A percentile compares a stretch with the other conserved stretches of the same genome.
Conservation (phyloP, 352 stramenopile genomes). For the Globisporangium canariense region DNA sequence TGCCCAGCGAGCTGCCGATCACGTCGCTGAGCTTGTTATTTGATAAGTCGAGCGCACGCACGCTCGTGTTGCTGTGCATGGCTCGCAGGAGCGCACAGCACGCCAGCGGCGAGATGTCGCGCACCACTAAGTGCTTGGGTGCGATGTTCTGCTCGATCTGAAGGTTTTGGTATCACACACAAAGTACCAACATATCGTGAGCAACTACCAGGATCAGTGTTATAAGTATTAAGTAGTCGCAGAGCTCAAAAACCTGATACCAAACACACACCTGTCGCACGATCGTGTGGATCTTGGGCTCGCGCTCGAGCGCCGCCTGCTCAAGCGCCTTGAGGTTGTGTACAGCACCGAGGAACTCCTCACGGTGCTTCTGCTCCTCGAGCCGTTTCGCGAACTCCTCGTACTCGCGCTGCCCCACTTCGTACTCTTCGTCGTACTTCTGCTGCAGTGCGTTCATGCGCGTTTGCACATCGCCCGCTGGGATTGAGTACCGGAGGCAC, state of each 20-base stretch:
- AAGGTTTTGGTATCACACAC: not conserved
- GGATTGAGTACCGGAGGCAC: conserved; percentile 55
- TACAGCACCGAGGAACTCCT: conserved; percentile 43
- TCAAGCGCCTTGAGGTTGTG: conserved; percentile 36
- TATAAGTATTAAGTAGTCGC: not conserved
- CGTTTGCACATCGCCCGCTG: conserved; percentile 32
- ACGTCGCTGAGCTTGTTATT: conserved; percentile 53
- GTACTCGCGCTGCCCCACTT: conserved; percentile 29
- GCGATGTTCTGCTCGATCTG: conserved; percentile 52
- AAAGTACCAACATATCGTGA: not conserved
- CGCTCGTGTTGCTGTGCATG: conserved; percentile 56
- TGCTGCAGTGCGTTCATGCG: conserved; percentile 48
- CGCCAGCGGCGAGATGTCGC: conserved; percentile 39
- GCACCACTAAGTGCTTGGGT: conserved; percentile 44
- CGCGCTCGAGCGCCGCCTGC: conserved; percentile 29
- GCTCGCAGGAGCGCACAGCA: conserved; percentile 56
- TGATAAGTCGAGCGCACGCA: conserved; percentile 52
- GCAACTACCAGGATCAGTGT: not conserved
- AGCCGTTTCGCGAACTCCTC: conserved; percentile 34
- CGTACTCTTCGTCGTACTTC: conserved; percentile 65
- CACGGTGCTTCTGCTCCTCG: conserved; percentile 43
- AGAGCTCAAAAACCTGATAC: not conserved
- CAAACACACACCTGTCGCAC: conserved; percentile 29
- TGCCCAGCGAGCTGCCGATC: conserved; percentile 33
- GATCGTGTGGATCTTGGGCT: conserved; percentile 47